phyloP scores from a whole-genome alignment of 768 basidiomycete species.

The Macrolepiota dolichaula region DNA sequence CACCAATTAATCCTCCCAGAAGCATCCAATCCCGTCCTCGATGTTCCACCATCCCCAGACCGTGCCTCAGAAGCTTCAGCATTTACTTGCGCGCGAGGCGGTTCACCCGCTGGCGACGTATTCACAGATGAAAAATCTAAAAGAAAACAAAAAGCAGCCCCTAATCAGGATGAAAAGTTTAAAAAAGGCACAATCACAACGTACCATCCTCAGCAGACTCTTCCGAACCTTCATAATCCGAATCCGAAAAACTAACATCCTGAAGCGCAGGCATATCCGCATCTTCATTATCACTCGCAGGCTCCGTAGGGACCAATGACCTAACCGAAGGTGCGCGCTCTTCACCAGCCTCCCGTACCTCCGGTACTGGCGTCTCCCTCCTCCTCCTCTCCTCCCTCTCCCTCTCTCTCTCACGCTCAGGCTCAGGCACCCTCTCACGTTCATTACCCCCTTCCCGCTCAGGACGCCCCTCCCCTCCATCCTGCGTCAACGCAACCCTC shows the following conservation, averaged over 20 bases:
- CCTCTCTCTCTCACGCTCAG: not conserved
- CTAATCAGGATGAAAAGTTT: not conserved
- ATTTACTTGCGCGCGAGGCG: not conserved
- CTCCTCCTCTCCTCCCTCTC: not conserved
- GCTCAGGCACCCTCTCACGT: not conserved
- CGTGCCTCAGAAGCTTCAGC: not conserved
- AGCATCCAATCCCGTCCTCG: constrained; percentile 22
- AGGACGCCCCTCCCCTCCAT: constrained; percentile 7
- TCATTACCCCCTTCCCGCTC: not conserved
- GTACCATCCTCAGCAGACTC: constrained; percentile 9
- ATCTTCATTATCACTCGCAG: constrained; percentile 13
- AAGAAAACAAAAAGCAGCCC: too few relatives aligned
- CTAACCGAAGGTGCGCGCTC: not conserved
- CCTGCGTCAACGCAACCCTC: constrained; percentile 50
- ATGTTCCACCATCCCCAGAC: not conserved
- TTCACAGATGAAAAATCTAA: constrained; percentile 3
- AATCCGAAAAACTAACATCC: constrained; percentile 1
- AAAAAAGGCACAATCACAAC: not conserved
- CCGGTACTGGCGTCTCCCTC: not conserved
- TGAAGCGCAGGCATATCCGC: constrained; percentile 18
- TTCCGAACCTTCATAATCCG: constrained; percentile 9
- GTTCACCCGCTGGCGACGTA: not conserved
- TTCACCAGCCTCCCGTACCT: too few relatives aligned
- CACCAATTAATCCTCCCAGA: constrained; percentile 70
- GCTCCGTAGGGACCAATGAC: not conserved